Percentiles rank a stretch among this genome's conserved stretches.
phyloP scores from a whole-genome alignment of 345 rosid genomes.

The Gossypium sturtianum region DNA sequence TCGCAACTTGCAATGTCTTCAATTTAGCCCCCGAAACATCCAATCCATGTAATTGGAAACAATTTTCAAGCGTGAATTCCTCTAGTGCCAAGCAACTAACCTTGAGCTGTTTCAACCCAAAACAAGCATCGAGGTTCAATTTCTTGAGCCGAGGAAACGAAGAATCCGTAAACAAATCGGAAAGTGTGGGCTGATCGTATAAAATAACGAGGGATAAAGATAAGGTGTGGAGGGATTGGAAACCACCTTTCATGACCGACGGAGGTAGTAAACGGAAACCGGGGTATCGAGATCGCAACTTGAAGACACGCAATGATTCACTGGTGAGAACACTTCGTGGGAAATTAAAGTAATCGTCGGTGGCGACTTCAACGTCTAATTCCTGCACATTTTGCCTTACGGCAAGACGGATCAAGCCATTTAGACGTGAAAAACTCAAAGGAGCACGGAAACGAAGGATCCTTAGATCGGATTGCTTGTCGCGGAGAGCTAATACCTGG shows the following conservation, averaged over 20 bases:
- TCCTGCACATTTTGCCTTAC: slow-evolving; percentile 55
- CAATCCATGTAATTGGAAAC: slow-evolving; percentile 43
- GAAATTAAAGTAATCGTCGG: slow-evolving; percentile 69
- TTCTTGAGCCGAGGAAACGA: slow-evolving; percentile 55
- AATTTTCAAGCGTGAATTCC: slow-evolving; percentile 47
- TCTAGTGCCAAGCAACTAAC: slow-evolving; percentile 51
- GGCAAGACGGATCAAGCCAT: slow-evolving; percentile 63
- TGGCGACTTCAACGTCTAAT: slow-evolving; percentile 71
- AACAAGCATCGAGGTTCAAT: slow-evolving; percentile 45
- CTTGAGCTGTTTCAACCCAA: slow-evolving; percentile 51
- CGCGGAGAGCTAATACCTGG: slow-evolving; percentile 39
- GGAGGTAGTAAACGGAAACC: slow-evolving; percentile 74
- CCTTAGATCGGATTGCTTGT: slow-evolving; percentile 45
- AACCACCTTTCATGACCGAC: slow-evolving; percentile 45
- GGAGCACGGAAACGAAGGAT: slow-evolving; percentile 50
- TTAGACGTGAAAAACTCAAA: slow-evolving; percentile 59
- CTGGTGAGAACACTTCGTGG: slow-evolving; percentile 58
- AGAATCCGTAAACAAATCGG: slow-evolving; percentile 58
- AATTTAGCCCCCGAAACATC: slow-evolving; percentile 43
- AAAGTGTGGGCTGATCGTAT: slow-evolving; percentile 42
- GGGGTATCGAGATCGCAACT: slow-evolving; percentile 48
- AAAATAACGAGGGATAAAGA: slow-evolving; percentile 49
- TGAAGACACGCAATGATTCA: slow-evolving; percentile 44
- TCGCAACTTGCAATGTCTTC: slow-evolving; percentile 43
- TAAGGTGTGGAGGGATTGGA: slow-evolving; percentile 44